phyloP scores from a whole-genome alignment of 2,329 filamentous ascomycete species.

The Arthrobotrys musiformis region DNA sequence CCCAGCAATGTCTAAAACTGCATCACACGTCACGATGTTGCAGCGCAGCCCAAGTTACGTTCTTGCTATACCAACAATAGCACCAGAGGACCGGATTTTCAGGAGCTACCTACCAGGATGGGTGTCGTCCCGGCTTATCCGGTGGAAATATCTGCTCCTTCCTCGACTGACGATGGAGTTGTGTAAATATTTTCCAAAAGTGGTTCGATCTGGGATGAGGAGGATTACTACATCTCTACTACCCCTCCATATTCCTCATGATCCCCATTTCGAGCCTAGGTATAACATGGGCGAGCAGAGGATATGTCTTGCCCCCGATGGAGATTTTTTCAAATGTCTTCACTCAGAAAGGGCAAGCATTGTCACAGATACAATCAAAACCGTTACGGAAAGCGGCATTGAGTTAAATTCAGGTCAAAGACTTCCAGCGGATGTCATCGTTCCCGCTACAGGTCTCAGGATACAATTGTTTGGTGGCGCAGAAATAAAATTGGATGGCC shows the following conservation, averaged over 20 bases:
- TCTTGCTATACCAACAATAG: slow-evolving; percentile 67
- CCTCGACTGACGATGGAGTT: slow-evolving; percentile 67
- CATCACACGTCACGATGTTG: slow-evolving; percentile 77
- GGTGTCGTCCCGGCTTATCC: slow-evolving; percentile 66
- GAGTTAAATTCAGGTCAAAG: slow-evolving; percentile 65
- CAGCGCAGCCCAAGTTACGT: slow-evolving; percentile 82
- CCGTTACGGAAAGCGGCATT: slow-evolving; percentile 65
- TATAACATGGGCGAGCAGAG: slow-evolving; percentile 80
- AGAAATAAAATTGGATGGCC: slow-evolving; percentile 67
- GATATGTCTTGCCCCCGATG: slow-evolving; percentile 73
- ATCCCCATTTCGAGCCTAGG: slow-evolving; percentile 73
- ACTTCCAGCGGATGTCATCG: slow-evolving; percentile 71
- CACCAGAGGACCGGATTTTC: slow-evolving; percentile 62
- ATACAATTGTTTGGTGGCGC: slow-evolving; percentile 69
- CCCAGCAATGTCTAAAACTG: slow-evolving; percentile 74
- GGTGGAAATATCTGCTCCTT: slow-evolving; percentile 67
- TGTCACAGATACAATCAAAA: slow-evolving; percentile 66
- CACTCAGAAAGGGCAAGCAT: slow-evolving; percentile 64
- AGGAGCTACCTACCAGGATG: slow-evolving; percentile 66
- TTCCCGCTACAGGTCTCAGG: slow-evolving; percentile 73
- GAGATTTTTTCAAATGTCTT: slow-evolving; percentile 68
- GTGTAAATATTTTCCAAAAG: slow-evolving; percentile 68
- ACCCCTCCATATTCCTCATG: slow-evolving; percentile 68
- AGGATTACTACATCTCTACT: slow-evolving; percentile 66
- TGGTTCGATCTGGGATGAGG: slow-evolving; percentile 67